A percentile compares a stretch with the other conserved stretches of the same genome.
phyloP scores from a whole-genome alignment of 352 stramenopile genomes.

The Globisporangium orthogonon region DNA sequence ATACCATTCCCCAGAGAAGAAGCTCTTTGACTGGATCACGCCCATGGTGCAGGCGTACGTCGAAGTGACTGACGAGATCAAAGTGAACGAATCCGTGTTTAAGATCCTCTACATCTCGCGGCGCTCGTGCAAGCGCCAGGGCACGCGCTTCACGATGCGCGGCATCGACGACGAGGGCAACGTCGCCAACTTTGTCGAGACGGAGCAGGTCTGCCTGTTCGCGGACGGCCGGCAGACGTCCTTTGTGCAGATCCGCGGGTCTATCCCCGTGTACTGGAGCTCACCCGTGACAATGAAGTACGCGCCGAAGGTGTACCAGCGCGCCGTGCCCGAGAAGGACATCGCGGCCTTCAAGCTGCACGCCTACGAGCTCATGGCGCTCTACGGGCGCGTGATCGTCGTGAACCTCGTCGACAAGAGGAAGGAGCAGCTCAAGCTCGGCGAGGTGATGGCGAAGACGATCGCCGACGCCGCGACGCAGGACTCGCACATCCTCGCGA shows the following conservation, averaged over 20 bases:
- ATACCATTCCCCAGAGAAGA: constrained; percentile 33
- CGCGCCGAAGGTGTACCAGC: constrained; percentile 82
- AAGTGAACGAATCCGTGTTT: constrained; percentile 45
- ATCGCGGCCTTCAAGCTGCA: constrained; percentile 52
- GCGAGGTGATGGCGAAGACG: constrained; percentile 84
- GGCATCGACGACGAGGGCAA: constrained; percentile 89
- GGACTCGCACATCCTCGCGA: constrained; percentile 59
- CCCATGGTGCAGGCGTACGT: constrained; percentile 78
- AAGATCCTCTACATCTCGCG: constrained; percentile 70
- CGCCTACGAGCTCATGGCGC: constrained; percentile 51
- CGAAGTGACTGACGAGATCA: constrained; percentile 39
- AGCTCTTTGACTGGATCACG: constrained; percentile 70
- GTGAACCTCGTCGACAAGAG: constrained; percentile 96
- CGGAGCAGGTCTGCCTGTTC: constrained; percentile 90
- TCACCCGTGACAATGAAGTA: constrained; percentile 91
- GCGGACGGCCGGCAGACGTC: constrained; percentile 45
- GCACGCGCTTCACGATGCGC: constrained; percentile 90
- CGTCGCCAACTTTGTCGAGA: constrained; percentile 95
- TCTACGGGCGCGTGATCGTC: constrained; percentile 79
- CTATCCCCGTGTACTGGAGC: constrained; percentile 93
- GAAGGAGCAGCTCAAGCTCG: constrained; percentile 90
- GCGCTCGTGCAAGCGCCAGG: constrained; percentile 72
- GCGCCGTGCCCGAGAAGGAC: constrained; percentile 30
- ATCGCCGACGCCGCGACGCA: constrained; percentile 37
- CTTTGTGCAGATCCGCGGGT: constrained; percentile 89